Evolutionary conservation across 148 eudicot species (phyloP).

Genomic region (Rhododendron ovatum): DNA sequence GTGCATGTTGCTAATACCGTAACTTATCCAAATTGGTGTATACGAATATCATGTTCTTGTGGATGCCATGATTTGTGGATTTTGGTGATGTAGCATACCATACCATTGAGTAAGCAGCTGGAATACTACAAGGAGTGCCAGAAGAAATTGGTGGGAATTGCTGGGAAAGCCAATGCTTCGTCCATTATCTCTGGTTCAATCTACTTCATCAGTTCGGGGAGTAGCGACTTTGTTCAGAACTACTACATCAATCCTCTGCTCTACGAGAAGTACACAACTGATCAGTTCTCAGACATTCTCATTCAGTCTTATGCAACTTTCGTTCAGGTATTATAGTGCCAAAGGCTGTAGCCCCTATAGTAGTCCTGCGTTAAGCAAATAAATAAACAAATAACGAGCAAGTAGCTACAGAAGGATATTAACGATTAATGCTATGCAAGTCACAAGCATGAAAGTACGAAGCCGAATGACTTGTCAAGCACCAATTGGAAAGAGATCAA

Average conservation of each 20-base stretch:
- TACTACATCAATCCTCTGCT: constrained; percentile 64
- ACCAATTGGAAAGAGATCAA: not conserved
- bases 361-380: not conserved
- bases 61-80: constrained; percentile 1
- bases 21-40: not conserved
- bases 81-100: constrained; percentile 28
- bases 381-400: not conserved
- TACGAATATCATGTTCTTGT: not conserved
- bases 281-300: constrained; percentile 48
- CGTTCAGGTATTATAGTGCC: constrained; percentile 31
- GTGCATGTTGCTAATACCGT: not conserved
- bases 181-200: constrained; percentile 38
- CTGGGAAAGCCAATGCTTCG: constrained; percentile 48
- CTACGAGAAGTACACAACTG: constrained; percentile 39
- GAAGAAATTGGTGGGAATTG: constrained; percentile 29
- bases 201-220: constrained; percentile 51
- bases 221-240: constrained; percentile 69
- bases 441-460: not conserved
- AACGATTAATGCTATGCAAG: not conserved
- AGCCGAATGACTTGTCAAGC: not conserved
- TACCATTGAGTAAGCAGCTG: constrained; percentile 48
- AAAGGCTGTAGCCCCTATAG: not conserved
- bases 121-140: constrained; percentile 49
- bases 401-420: not conserved
- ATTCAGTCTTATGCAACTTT: constrained; percentile 33